Conservation (phyloP, 73 alveolate genomes). For the Stentor roeselii region DNA sequence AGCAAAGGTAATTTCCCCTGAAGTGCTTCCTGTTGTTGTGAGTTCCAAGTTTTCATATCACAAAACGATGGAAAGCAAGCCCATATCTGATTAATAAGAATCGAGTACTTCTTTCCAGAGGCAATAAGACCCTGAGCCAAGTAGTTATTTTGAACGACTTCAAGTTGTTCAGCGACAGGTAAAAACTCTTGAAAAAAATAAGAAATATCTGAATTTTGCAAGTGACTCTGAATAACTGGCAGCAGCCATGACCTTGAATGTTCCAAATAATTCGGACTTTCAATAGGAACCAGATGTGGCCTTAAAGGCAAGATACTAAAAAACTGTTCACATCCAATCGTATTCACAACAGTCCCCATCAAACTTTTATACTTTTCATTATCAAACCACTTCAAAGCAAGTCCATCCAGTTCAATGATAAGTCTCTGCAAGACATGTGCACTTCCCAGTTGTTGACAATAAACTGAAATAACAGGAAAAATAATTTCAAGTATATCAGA, state of each 20-base stretch:
- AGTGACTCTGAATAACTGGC: not conserved
- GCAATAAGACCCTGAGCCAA: not conserved
- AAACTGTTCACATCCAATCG: not conserved
- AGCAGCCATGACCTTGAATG: slow-evolving; percentile 18
- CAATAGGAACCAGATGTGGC: not conserved
- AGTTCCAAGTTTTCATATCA: not conserved
- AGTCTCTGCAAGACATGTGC: slow-evolving; percentile 7
- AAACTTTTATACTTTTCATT: not conserved
- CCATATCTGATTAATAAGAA: not conserved
- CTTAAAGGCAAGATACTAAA: slow-evolving; percentile 16
- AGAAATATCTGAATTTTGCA: not conserved
- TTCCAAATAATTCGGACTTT: slow-evolving; percentile 8
- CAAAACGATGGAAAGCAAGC: slow-evolving; percentile 3
- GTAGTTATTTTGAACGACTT: not conserved
- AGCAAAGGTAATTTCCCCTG: not conserved
- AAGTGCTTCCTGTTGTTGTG: not conserved
- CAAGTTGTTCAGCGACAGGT: slow-evolving; percentile 21
- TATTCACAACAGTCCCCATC: not conserved
- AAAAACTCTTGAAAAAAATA: not conserved
- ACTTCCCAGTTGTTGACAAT: not conserved
- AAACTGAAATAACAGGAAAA: not conserved
- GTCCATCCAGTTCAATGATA: not conserved
- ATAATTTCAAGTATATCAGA: slow-evolving; percentile 19
- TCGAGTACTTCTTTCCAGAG: not conserved
- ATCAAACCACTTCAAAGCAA: not conserved